Percentiles rank a stretch among this genome's conserved stretches.
These are phyloP conservation scores for Penicillium argentinense DNA, from an alignment of 495 filamentous ascomycete genomes.

Conservation along the genomic window DNA sequence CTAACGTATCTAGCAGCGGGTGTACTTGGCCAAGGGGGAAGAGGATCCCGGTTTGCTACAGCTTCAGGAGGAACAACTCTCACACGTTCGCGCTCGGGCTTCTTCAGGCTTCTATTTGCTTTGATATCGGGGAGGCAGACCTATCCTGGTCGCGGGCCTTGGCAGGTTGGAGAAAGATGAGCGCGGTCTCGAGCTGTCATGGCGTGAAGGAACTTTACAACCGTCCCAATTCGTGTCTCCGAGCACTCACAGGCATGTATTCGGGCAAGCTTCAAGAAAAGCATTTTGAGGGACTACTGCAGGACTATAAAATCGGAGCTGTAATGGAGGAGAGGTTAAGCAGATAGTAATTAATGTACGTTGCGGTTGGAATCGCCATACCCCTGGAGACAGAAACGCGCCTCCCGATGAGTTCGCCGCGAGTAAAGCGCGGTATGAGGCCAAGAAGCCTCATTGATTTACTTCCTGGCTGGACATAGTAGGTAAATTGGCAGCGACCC, in stretches of 20 bases:
- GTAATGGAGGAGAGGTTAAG: background rate
- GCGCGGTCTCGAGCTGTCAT: background rate
- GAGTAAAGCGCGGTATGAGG: too few relatives aligned
- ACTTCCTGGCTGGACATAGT: too few relatives aligned
- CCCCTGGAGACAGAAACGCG: too few relatives aligned
- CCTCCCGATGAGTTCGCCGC: too few relatives aligned
- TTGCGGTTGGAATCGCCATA: too few relatives aligned
- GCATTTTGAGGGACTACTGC: background rate
- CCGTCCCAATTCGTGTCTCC: background rate
- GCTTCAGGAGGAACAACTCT: background rate
- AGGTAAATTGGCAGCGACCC: too few relatives aligned
- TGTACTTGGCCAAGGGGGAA: background rate
- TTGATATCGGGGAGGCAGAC: background rate
- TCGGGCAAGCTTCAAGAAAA: background rate
- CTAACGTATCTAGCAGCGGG: background rate
- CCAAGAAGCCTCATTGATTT: too few relatives aligned
- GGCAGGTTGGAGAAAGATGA: background rate
- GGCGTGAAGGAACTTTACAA: background rate
- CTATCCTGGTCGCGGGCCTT: background rate
- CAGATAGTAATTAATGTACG: too few relatives aligned
- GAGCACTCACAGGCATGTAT: background rate
- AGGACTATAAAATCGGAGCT: background rate
- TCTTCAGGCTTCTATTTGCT: background rate
- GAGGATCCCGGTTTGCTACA: too few relatives aligned
- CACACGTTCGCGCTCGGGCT: background rate